A percentile compares a stretch with the other conserved stretches of the same genome.
These are phyloP conservation scores for Amauroascus niger DNA, from an alignment of 2,329 filamentous ascomycete genomes.

Conservation along the genomic window DNA sequence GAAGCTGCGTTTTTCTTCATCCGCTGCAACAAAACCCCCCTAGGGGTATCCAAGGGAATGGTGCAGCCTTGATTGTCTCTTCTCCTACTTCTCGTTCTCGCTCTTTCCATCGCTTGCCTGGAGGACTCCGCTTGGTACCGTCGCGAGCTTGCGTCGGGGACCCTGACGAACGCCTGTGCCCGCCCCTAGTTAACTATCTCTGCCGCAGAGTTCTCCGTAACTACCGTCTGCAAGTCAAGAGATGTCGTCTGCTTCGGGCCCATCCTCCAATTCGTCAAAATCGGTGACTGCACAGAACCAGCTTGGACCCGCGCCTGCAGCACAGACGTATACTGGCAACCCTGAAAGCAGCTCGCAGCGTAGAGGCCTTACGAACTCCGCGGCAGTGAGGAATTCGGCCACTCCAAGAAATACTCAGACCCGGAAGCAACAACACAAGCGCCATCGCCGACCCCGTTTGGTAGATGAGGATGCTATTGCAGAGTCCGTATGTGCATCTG, in stretches of 20 bases:
- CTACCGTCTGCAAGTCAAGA: conserved; percentile 17
- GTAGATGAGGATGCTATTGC: conserved; percentile 81
- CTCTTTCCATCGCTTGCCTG: not conserved
- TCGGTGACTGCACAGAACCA: conserved; percentile 30
- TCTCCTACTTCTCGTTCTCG: not conserved
- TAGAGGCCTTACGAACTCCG: conserved; percentile 35
- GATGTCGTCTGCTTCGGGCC: conserved; percentile 36
- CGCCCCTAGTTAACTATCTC: no score
- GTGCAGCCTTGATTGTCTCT: not conserved
- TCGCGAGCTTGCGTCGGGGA: no score
- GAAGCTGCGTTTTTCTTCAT: not conserved
- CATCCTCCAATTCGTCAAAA: conserved; percentile 32
- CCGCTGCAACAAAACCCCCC: not conserved
- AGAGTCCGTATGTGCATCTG: conserved; percentile 53
- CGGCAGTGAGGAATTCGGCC: conserved; percentile 30
- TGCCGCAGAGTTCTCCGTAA: not conserved
- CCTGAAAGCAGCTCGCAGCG: conserved; percentile 32
- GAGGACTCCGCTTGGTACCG: not conserved
- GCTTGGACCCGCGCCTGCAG: conserved; percentile 26
- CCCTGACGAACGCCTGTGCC: no score
- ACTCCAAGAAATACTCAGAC: conserved; percentile 61
- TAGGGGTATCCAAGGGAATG: conserved; percentile 6
- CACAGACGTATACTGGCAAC: conserved; percentile 24
- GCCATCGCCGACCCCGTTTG: conserved; percentile 61
- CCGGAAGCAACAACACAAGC: conserved; percentile 72